Conservation (phyloP, 2,329 filamentous ascomycete genomes). For the Zymoseptoria passerinii region DNA sequence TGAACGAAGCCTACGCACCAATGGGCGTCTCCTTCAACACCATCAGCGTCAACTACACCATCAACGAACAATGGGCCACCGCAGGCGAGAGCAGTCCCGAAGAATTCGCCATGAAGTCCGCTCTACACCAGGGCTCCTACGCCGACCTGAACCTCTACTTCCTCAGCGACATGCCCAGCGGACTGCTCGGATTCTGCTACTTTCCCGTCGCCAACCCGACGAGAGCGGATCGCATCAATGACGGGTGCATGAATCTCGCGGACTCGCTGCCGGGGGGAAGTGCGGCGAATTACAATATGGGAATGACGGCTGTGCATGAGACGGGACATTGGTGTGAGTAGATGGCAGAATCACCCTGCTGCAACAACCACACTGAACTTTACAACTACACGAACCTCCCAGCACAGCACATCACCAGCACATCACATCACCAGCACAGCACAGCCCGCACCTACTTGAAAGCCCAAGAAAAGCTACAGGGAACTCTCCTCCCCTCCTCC, state of each 20-base stretch:
- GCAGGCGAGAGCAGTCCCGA: conserved; percentile 35
- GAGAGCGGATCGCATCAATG: conserved; percentile 32
- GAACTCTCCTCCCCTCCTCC: background rate
- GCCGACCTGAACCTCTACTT: conserved; percentile 50
- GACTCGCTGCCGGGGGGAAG: conserved; percentile 44
- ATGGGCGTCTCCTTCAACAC: conserved; percentile 39
- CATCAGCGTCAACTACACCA: conserved; percentile 39
- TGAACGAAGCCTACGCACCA: conserved; percentile 31
- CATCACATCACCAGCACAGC: conserved; percentile 1
- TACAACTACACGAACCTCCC: too few species aligned
- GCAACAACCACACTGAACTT: too few species aligned
- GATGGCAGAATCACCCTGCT: too few species aligned
- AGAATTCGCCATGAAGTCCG: conserved; percentile 40
- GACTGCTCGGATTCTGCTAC: conserved; percentile 22
- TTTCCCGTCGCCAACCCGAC: conserved; percentile 33
- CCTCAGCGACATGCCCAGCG: conserved; percentile 40
- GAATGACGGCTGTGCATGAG: conserved; percentile 38
- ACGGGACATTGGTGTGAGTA: conserved; percentile 33
- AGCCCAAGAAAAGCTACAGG: too few species aligned
- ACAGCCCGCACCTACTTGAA: background rate
- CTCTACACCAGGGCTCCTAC: conserved; percentile 46
- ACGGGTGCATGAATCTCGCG: conserved; percentile 49
- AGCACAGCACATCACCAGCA: background rate
- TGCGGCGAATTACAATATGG: conserved; percentile 38
- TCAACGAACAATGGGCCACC: conserved; percentile 47